Evolutionary conservation across 768 basidiomycete genomes (phyloP).

Genomic region (Lentinula raphanica): DNA sequence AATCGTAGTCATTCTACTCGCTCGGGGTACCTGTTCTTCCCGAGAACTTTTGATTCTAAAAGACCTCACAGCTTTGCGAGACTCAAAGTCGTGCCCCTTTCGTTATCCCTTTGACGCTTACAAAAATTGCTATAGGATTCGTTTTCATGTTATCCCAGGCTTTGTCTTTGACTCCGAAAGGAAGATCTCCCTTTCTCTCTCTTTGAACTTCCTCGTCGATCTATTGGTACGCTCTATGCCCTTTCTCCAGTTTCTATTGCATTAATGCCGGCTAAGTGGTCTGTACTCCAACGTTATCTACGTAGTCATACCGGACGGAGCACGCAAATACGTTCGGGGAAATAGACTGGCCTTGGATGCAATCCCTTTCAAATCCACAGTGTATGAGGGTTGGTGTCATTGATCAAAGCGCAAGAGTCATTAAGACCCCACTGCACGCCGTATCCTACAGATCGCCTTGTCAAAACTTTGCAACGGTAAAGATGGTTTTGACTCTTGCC

Average conservation of each 20-base stretch:
- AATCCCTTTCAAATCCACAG: not conserved
- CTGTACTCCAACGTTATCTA: not conserved
- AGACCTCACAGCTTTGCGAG: not conserved
- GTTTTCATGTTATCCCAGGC: not conserved
- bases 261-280: not conserved
- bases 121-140: not conserved
- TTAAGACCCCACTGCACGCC: not conserved
- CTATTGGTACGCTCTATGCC: not conserved
- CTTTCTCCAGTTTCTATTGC: not conserved
- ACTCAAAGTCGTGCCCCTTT: not conserved
- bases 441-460: not conserved
- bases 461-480: not conserved
- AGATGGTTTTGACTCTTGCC: too few species aligned
- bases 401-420: not conserved
- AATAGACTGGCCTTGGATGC: not conserved
- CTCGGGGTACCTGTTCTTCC: conserved; percentile 1
- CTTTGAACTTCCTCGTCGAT: not conserved
- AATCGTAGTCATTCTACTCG: not conserved
- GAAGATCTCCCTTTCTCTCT: not conserved
- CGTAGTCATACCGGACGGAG: not conserved
- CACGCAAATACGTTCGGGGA: not conserved
- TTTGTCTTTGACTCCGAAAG: not conserved
- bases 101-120: not conserved
- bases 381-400: not conserved
- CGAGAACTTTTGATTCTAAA: not conserved